Percentiles rank a stretch among this genome's conserved stretches.
phyloP scores from a whole-genome alignment of 352 stramenopile genomes.

The Pythium brachiatum region DNA sequence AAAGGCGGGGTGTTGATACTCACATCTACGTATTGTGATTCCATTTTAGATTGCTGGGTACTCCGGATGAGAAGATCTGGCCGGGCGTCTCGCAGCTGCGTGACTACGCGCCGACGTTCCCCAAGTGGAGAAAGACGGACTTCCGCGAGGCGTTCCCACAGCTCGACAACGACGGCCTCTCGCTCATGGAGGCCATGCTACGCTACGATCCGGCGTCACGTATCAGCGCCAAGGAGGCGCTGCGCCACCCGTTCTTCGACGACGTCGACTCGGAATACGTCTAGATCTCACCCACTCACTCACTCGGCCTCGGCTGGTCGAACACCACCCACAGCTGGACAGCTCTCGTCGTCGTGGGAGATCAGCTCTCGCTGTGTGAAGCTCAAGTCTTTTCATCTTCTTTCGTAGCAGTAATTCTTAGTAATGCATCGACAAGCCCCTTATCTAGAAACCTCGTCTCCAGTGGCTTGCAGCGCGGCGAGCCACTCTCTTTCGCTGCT shows the following conservation, averaged over 20 bases:
- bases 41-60: slow-evolving; percentile 86
- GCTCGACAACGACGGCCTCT: slow-evolving; percentile 52
- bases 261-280: slow-evolving; percentile 73
- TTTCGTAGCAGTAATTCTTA: slow-evolving; percentile 6
- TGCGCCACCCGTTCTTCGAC: slow-evolving; percentile 85
- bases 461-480: neutral
- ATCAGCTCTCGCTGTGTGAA: neutral
- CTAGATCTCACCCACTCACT: slow-evolving; percentile 25
- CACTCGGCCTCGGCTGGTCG: neutral
- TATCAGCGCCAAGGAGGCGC: slow-evolving; percentile 80
- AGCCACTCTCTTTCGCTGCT: slow-evolving; percentile 1
- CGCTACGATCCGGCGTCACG: slow-evolving; percentile 63
- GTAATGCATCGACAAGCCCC: slow-evolving; percentile 14
- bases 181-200: slow-evolving; percentile 78
- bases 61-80: slow-evolving; percentile 95
- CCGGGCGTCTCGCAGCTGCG: slow-evolving; percentile 94
- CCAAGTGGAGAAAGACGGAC: slow-evolving; percentile 93
- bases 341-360: neutral
- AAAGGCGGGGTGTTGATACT: no score
- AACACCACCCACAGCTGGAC: no score
- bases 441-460: slow-evolving; percentile 1
- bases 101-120: slow-evolving; percentile 95
- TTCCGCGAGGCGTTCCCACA: slow-evolving; percentile 63
- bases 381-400: neutral
- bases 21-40: neutral